These are phyloP conservation scores for Phytophthora pisi DNA, from an alignment of 352 stramenopile species.

Conservation along the genomic window DNA sequence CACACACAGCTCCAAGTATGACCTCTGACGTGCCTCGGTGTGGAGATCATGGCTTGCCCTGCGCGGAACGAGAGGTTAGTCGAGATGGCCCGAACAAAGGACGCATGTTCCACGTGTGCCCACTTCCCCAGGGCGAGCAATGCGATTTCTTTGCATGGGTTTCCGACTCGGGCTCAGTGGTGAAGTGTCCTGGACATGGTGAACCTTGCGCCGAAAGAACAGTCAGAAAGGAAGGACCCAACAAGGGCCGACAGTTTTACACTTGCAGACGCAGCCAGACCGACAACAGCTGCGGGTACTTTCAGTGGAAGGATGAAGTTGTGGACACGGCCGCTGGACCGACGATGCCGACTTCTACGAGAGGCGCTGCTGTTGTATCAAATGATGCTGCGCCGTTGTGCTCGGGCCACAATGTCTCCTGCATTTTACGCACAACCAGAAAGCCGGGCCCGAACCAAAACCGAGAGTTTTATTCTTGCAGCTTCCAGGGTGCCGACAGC, in stretches of 20 bases:
- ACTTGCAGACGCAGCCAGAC: slow-evolving; percentile 53
- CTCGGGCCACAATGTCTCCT: slow-evolving; percentile 46
- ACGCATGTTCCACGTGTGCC: slow-evolving; percentile 92
- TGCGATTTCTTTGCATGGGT: slow-evolving; percentile 95
- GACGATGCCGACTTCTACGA: slow-evolving; percentile 5
- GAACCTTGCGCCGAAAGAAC: slow-evolving; percentile 71
- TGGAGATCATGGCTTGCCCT: slow-evolving; percentile 52
- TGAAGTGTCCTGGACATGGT: slow-evolving; percentile 61
- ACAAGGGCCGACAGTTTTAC: slow-evolving; percentile 75
- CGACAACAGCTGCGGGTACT: slow-evolving; percentile 75
- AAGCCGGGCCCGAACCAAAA: slow-evolving; percentile 83
- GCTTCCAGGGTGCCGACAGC: slow-evolving; percentile 69
- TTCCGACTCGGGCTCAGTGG: slow-evolving; percentile 44
- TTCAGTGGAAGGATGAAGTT: slow-evolving; percentile 77
- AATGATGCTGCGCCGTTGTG: slow-evolving; percentile 38
- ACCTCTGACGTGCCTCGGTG: slow-evolving; percentile 45
- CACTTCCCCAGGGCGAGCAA: slow-evolving; percentile 80
- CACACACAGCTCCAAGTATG: slow-evolving; percentile 3
- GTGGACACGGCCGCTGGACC: slow-evolving; percentile 3
- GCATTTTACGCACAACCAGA: slow-evolving; percentile 50
- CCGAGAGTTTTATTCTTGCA: slow-evolving; percentile 94
- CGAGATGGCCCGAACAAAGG: slow-evolving; percentile 90
- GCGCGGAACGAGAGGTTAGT: slow-evolving; percentile 57
- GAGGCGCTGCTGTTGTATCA: neutral
- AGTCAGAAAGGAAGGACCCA: slow-evolving; percentile 65